A percentile compares a stretch with the other conserved stretches of the same genome.
These are phyloP conservation scores for Linnemannia elongata DNA, from an alignment of 192 early-diverging fungal genomes.

Conservation along the genomic window DNA sequence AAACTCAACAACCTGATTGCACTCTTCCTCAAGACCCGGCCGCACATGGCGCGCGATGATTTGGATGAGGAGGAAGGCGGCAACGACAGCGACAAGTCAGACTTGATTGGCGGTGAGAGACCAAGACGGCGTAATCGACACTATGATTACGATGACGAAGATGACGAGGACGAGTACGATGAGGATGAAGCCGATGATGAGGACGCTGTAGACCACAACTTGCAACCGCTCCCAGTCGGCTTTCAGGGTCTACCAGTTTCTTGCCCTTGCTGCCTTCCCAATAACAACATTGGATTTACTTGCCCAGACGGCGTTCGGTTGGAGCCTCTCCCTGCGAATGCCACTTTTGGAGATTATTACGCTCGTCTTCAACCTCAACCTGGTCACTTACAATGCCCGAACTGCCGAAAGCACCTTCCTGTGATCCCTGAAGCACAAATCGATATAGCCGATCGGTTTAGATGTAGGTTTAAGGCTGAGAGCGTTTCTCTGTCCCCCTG, in stretches of 20 bases:
- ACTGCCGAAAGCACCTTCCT: conserved; percentile 32
- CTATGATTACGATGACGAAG: conserved; percentile 14
- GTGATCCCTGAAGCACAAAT: background rate
- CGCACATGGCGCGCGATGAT: conserved; percentile 41
- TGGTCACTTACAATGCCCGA: conserved; percentile 34
- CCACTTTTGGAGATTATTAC: conserved; percentile 10
- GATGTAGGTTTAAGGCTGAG: conserved; percentile 18
- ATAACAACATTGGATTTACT: conserved; percentile 37
- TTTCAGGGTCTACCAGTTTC: background rate
- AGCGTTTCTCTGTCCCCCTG: background rate
- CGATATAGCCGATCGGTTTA: conserved; percentile 17
- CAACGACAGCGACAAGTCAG: conserved; percentile 35
- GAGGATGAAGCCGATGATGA: conserved; percentile 10
- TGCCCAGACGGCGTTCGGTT: conserved; percentile 34
- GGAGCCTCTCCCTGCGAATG: conserved; percentile 10
- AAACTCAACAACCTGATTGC: conserved; percentile 43
- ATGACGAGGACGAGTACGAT: conserved; percentile 36
- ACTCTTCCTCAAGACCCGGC: conserved; percentile 37
- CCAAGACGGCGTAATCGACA: background rate
- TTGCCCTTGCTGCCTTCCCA: conserved; percentile 47
- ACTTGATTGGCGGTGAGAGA: conserved; percentile 15
- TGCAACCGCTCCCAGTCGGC: background rate
- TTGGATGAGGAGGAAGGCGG: conserved; percentile 15
- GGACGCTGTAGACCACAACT: background rate
- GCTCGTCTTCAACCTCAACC: conserved; percentile 13